Evolutionary conservation across 768 basidiomycete genomes (phyloP).

Genomic region (Rhizopogon salebrosus): DNA sequence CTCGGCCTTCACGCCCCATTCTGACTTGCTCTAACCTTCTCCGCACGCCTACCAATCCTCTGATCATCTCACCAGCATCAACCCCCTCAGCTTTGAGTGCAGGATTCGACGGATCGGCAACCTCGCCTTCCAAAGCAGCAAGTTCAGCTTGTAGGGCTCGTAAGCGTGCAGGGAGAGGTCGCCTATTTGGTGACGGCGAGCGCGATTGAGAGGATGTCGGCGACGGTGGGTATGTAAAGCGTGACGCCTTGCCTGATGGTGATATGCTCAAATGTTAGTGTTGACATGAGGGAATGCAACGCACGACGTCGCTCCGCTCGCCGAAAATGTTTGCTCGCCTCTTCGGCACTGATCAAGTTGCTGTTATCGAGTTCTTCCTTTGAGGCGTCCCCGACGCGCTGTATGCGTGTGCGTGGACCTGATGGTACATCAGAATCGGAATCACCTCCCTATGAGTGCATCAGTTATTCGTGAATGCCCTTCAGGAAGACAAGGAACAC

Average conservation of each 20-base stretch:
- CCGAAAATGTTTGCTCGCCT: constrained; percentile 66
- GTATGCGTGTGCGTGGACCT: constrained; percentile 30
- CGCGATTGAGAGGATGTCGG: constrained; percentile 38
- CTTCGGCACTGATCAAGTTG: constrained; percentile 56
- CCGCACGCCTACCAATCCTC: constrained; percentile 72
- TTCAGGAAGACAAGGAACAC: constrained; percentile 14
- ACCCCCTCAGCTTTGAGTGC: constrained; percentile 55
- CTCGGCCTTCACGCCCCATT: constrained; percentile 61
- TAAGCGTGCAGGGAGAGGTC: constrained; percentile 54
- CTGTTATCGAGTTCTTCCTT: constrained; percentile 69
- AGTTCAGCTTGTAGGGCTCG: constrained; percentile 74
- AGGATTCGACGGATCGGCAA: constrained; percentile 78
- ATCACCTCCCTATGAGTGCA: constrained; percentile 46
- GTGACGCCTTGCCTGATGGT: constrained; percentile 46
- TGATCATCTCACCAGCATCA: constrained; percentile 72
- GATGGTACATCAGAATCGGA: constrained; percentile 62
- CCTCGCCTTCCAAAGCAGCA: constrained; percentile 70
- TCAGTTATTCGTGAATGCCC: constrained; percentile 1
- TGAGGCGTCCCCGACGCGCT: constrained; percentile 29
- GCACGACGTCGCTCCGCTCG: constrained; percentile 64
- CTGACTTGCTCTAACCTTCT: constrained; percentile 63
- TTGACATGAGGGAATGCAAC: constrained; percentile 8
- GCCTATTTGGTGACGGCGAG: constrained; percentile 22
- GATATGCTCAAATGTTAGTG: neutral
- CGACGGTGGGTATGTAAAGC: constrained; percentile 70